Base-by-base conservation (phyloP, 2,329 filamentous ascomycete species). In the Teratosphaeria epicoccoides region DNA sequence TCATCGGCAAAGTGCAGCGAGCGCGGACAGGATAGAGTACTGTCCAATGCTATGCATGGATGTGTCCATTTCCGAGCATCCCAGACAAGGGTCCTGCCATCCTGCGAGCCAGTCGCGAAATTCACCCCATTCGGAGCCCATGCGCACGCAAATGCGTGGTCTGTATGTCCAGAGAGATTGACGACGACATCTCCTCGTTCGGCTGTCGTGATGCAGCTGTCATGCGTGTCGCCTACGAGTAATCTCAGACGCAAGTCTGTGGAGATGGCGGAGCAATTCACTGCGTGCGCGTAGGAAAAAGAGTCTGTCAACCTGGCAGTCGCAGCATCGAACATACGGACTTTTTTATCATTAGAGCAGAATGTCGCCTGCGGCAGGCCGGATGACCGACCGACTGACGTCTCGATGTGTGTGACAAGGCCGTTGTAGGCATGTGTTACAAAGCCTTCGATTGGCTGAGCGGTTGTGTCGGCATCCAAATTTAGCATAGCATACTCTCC, bases 71-170 rank as follows among this genome's bases (percentile, higher is more conserved):
- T 81, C 7, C 87, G 78, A 6, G 85, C 83, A 64, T 91, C 87
- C 82, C 84, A 90, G 47, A 91, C 80, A 57, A 82, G 81, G 58
- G 90, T 76, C 24, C 76, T 77, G 64, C 78, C 83, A 66, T 91
- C 87, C 66, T 91, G 86, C 55, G 84, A 84, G 22, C 83, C 86
- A 0, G 87, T 90, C 11, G 87, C 87, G 20, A 90, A 77, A 11
- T 82, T 84, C 71, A 82, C 82, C 26, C 85, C 86, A 63, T 90
- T 83, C 49, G 85, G 81, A 17, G 85, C 83, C 87, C 87, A 91
- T 58, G 84, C 86, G 61, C 84, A 88, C 1, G 86, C 81, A 61
- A 90, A 91, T 1, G 82, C 84, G 58, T 77, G 85, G 62, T 89
- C 85, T 12, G 73, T 73, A 2, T 83, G 82, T 3, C 71, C 67